phyloP scores from a whole-genome alignment of 805 yeast genomes.

The Yueomyces sp. region DNA sequence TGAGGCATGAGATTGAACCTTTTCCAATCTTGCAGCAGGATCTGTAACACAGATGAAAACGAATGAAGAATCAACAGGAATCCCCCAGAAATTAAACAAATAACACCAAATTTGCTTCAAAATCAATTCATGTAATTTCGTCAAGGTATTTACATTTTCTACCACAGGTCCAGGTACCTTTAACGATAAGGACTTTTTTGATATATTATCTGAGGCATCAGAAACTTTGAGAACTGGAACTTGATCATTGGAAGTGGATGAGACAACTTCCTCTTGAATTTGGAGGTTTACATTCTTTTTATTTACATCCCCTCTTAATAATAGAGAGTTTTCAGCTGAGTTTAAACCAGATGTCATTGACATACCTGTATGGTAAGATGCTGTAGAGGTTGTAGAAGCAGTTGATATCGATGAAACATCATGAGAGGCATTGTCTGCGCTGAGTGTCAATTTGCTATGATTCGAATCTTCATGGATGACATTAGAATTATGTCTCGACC shows the following conservation, averaged over 20 bases:
- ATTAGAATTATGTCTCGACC: too few relatives aligned
- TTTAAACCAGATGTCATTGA: too few relatives aligned
- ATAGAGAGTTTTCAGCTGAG: too few relatives aligned
- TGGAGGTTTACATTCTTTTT: too few relatives aligned
- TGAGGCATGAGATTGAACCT: background rate
- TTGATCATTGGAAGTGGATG: background rate
- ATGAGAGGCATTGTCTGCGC: too few relatives aligned
- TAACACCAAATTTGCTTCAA: slow-evolving; percentile 65
- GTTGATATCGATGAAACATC: too few relatives aligned
- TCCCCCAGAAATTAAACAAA: slow-evolving; percentile 45
- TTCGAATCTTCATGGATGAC: too few relatives aligned
- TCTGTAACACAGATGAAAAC: slow-evolving; percentile 5
- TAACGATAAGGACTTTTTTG: background rate
- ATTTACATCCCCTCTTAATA: too few relatives aligned
- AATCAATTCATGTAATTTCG: slow-evolving; percentile 44
- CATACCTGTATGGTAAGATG: too few relatives aligned
- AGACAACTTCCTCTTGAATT: too few relatives aligned
- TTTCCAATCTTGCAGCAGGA: background rate
- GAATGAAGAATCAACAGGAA: slow-evolving; percentile 23
- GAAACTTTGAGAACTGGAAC: background rate
- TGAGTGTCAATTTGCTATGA: too few relatives aligned
- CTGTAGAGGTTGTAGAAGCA: too few relatives aligned
- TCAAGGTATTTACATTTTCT: slow-evolving; percentile 14
- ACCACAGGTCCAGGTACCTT: background rate
- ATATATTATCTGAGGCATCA: background rate